A percentile compares a stretch with the other conserved stretches of the same genome.
phyloP scores from a whole-genome alignment of 495 filamentous ascomycete species.

The Friedmanniomyces simplex region DNA sequence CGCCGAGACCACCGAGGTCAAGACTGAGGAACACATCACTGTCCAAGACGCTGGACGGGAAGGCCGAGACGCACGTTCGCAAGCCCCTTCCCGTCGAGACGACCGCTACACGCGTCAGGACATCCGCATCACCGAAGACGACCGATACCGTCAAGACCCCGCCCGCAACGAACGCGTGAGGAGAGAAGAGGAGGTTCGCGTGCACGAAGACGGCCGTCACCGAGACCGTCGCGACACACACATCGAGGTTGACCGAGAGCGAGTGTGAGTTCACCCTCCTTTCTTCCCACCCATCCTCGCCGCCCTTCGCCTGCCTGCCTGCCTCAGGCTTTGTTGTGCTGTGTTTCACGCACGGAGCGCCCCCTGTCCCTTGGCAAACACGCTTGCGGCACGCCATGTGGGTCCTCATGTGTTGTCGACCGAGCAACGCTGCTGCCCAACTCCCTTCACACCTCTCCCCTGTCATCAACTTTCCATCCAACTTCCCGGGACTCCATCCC shows the following conservation, averaged over 20 bases:
- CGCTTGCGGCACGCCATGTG: slow-evolving; percentile 11
- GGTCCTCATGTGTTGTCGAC: slow-evolving; percentile 18
- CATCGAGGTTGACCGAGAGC: slow-evolving; percentile 47
- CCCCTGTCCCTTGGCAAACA: slow-evolving; percentile 16
- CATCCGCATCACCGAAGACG: slow-evolving; percentile 32
- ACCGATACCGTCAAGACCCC: slow-evolving; percentile 20
- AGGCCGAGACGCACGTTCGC: slow-evolving; percentile 51
- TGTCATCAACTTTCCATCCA: slow-evolving; percentile 4
- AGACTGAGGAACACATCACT: slow-evolving; percentile 85
- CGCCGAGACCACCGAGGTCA: slow-evolving; percentile 59
- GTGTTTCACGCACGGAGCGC: slow-evolving; percentile 1
- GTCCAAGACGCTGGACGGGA: slow-evolving; percentile 78
- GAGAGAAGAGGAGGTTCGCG: slow-evolving; percentile 28
- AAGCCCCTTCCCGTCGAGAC: slow-evolving; percentile 46
- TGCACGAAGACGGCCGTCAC: slow-evolving; percentile 27
- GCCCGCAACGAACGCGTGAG: slow-evolving; percentile 7
- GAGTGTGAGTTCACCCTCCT: slow-evolving; percentile 32
- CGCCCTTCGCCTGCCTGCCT: background rate
- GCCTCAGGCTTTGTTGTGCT: slow-evolving; percentile 2
- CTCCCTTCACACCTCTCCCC: slow-evolving; percentile 22
- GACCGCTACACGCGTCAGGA: slow-evolving; percentile 65
- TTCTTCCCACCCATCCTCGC: background rate
- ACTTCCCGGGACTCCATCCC: slow-evolving; percentile 6
- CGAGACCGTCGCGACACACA: slow-evolving; percentile 27
- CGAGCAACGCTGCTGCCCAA: slow-evolving; percentile 19